These are phyloP conservation scores for Ceratocystis eucalypticola DNA, from an alignment of 2,329 filamentous ascomycete genomes.

Conservation along the genomic window DNA sequence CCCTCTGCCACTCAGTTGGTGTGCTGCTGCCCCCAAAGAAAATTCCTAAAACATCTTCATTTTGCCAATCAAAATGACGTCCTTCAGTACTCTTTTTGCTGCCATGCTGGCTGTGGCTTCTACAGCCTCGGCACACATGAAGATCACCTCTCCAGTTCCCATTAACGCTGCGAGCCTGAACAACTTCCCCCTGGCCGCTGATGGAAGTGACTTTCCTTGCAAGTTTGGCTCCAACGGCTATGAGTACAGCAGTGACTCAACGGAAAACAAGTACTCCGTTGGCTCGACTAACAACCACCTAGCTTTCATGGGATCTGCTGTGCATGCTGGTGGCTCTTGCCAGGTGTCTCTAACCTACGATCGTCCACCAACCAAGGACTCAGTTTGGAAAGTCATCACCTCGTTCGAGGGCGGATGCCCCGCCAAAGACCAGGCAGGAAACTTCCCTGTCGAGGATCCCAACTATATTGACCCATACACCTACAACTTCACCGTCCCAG, in stretches of 20 bases:
- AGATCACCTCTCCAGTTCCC: conserved; percentile 54
- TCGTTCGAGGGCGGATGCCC: conserved; percentile 81
- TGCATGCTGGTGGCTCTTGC: conserved; percentile 85
- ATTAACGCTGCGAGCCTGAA: conserved; percentile 32
- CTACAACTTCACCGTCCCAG: conserved; percentile 60
- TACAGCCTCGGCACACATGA: conserved; percentile 59
- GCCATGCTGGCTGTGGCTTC: conserved; percentile 44
- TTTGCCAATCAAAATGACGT: conserved; percentile 2
- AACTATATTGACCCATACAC: conserved; percentile 34
- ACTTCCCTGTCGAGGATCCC: conserved; percentile 38
- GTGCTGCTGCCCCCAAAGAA: neutral
- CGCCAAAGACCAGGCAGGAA: conserved; percentile 41
- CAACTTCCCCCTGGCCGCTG: conserved; percentile 50
- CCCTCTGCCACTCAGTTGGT: neutral
- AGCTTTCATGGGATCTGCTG: conserved; percentile 55
- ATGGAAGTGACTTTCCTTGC: conserved; percentile 69
- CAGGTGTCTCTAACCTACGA: conserved; percentile 81
- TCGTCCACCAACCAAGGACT: conserved; percentile 47
- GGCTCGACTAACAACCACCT: conserved; percentile 47
- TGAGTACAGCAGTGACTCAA: neutral
- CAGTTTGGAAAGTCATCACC: conserved; percentile 77
- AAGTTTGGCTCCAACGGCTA: conserved; percentile 40
- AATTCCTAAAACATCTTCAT: neutral
- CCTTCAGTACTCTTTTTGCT: conserved; percentile 31
- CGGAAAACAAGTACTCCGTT: conserved; percentile 46